Evolutionary conservation across 805 yeast genomes (phyloP), one percentile per base, ranked within the genome.

Genomic region (Tetrapisispora iriomotensis): DNA sequence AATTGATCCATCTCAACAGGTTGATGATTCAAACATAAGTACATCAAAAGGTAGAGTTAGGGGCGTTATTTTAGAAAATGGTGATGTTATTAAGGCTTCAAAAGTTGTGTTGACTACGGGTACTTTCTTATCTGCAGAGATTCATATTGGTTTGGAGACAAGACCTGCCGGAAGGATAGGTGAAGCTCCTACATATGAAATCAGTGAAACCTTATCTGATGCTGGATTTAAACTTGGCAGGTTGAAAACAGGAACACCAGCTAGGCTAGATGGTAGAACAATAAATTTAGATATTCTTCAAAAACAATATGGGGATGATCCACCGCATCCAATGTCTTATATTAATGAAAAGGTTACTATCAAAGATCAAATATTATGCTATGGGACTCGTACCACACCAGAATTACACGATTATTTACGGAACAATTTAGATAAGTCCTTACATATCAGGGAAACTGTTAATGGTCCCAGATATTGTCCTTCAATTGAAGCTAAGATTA

Each of bases 391-490:
- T 25, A 92, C 99, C 0, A 87, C 86, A 0, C 72, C 75, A 0
- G 75, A 69, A 29, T 65, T 94, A 40, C 96, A 88, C 54, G 70
- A 78, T 1, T 62, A 85, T 29, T 66, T 92, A 17, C 63, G 77
- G 12, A 61, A 68, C 1, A 90, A 92, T 54, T 66, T 92, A 34
- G 82, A 84, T 54, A 74, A 82, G 51, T 79, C 95, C 4, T 75
- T 92, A 6, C 99, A 92, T 59, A 90, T 92, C 24, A 65, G 88
- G 43, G 97, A 92, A 61, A 82, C 94, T 0, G 95, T 90, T 6
- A 84, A 84, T 50, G 98, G 98, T 0, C 99, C 99, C 2, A 65
- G 99, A 22, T 92, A 92, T 58, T 92, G 99, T 61, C 99, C 99
- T 1, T 90, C 97, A 0, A 77, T 92, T 37, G 99, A 92, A 58